These are phyloP conservation scores for Kodamaea lidongshanica DNA, from an alignment of 805 yeast genomes.

Conservation along the genomic window DNA sequence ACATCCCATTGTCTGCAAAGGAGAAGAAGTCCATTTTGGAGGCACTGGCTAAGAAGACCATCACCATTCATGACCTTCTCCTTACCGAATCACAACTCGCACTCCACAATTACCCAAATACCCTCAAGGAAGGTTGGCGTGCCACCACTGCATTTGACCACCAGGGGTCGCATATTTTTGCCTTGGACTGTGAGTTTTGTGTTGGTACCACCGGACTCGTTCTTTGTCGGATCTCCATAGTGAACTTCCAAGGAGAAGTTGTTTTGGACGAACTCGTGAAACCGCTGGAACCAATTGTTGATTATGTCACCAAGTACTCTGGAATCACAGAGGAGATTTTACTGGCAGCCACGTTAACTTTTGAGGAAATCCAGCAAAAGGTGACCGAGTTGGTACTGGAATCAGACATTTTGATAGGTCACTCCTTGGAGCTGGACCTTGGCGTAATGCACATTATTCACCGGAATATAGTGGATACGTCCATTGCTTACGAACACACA, in stretches of 20 bases:
- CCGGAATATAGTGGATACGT: slow-evolving; percentile 72
- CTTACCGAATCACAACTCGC: slow-evolving; percentile 45
- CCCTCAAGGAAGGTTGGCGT: slow-evolving; percentile 39
- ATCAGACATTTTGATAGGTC: slow-evolving; percentile 75
- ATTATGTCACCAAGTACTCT: slow-evolving; percentile 77
- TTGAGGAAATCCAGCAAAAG: slow-evolving; percentile 60
- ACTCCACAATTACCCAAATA: slow-evolving; percentile 52
- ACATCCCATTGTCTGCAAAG: slow-evolving; percentile 49
- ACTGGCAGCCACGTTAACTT: slow-evolving; percentile 53
- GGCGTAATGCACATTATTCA: slow-evolving; percentile 66
- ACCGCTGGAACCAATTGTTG: slow-evolving; percentile 68
- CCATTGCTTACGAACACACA: slow-evolving; percentile 70
- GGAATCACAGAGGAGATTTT: slow-evolving; percentile 78
- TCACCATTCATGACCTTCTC: slow-evolving; percentile 47
- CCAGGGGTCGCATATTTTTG: slow-evolving; percentile 60
- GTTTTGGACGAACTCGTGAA: slow-evolving; percentile 70
- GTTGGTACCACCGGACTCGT: slow-evolving; percentile 54
- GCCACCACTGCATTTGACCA: slow-evolving; percentile 50
- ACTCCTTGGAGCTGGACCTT: slow-evolving; percentile 81
- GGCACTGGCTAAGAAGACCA: slow-evolving; percentile 29
- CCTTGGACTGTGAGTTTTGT: slow-evolving; percentile 95
- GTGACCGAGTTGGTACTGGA: slow-evolving; percentile 43
- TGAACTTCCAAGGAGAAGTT: slow-evolving; percentile 55
- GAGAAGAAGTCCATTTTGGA: slow-evolving; percentile 43
- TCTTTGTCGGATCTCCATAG: slow-evolving; percentile 70